Evolutionary conservation across 2,329 filamentous ascomycete genomes (phyloP).

Genomic region (Fusarium siculi): DNA sequence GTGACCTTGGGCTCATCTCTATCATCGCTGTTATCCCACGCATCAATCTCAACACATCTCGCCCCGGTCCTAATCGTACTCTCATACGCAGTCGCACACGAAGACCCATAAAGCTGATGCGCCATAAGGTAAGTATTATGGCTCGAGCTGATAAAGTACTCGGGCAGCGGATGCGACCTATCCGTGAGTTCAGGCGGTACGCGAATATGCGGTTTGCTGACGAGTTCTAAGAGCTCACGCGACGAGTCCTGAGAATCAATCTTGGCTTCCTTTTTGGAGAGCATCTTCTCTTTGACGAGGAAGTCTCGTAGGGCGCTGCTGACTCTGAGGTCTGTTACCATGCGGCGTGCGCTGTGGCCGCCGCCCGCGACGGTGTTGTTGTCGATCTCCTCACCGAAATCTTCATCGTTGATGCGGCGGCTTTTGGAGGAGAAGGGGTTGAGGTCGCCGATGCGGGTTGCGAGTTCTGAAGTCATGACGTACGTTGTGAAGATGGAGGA

Average conservation of each 20-base stretch:
- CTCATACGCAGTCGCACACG: conserved; percentile 71
- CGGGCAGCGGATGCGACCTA: conserved; percentile 68
- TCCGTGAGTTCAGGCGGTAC: conserved; percentile 67
- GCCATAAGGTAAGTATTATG: conserved; percentile 80
- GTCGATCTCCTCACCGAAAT: conserved; percentile 49
- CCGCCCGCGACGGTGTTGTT: conserved; percentile 65
- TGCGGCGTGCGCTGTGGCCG: conserved; percentile 63
- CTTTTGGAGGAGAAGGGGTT: conserved; percentile 47
- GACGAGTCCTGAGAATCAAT: conserved; percentile 55
- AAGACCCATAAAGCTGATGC: conserved; percentile 74
- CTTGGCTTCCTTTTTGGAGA: conserved; percentile 60
- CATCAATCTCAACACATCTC: conserved; percentile 78
- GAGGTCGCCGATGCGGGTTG: conserved; percentile 44
- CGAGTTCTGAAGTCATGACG: conserved; percentile 43
- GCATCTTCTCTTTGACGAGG: conserved; percentile 62
- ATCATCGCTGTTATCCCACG: conserved; percentile 73
- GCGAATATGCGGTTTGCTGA: conserved; percentile 66
- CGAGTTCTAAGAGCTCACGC: conserved; percentile 59
- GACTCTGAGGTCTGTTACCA: conserved; percentile 66
- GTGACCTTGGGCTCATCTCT: conserved; percentile 75
- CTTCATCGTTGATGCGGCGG: conserved; percentile 47
- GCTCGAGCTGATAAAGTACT: conserved; percentile 78
- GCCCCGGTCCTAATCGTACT: conserved; percentile 70
- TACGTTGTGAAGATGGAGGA: neutral
- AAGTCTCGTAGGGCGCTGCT: conserved; percentile 68